Percentiles rank a stretch among this genome's conserved stretches.
Evolutionary conservation across 139 green algal species (phyloP).

Genomic region (Coelastrella sp.): DNA sequence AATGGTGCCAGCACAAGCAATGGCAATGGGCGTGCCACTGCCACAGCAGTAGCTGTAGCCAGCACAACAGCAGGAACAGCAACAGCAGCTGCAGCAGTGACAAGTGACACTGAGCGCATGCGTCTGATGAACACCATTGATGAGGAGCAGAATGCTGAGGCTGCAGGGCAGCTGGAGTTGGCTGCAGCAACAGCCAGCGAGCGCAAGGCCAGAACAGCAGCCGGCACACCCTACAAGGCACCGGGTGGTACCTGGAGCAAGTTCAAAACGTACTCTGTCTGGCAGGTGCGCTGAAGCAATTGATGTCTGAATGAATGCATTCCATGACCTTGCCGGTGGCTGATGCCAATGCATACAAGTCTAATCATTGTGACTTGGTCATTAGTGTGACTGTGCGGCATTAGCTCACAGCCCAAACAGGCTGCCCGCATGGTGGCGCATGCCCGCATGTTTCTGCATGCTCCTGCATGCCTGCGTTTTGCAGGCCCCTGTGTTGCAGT

Average conservation of each 20-base stretch:
- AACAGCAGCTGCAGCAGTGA: constrained; percentile 14
- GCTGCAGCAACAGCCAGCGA: constrained; percentile 38
- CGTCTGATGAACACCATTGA: constrained; percentile 56
- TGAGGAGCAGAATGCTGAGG: constrained; percentile 62
- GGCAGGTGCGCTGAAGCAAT: constrained; percentile 57
- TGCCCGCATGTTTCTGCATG: too few species aligned
- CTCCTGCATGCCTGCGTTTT: too few species aligned
- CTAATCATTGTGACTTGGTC: too few species aligned
- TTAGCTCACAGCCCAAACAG: too few species aligned
- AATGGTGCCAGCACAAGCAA: constrained; percentile 28
- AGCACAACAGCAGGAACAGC: neutral
- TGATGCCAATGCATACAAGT: too few species aligned
- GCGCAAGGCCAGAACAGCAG: constrained; percentile 39
- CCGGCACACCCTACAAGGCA: constrained; percentile 72
- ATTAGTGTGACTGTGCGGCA: too few species aligned
- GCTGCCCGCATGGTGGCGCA: too few species aligned
- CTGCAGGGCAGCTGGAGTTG: constrained; percentile 74
- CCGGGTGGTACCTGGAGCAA: constrained; percentile 81
- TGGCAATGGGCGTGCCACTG: constrained; percentile 18
- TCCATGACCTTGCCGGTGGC: too few species aligned
- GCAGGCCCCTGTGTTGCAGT: too few species aligned
- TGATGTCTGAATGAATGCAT: neutral
- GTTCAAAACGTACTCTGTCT: constrained; percentile 76
- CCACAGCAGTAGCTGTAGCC: constrained; percentile 4
- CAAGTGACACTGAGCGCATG: constrained; percentile 19